Conservation (phyloP, 345 rosid species). For the Carallia brachiata region DNA sequence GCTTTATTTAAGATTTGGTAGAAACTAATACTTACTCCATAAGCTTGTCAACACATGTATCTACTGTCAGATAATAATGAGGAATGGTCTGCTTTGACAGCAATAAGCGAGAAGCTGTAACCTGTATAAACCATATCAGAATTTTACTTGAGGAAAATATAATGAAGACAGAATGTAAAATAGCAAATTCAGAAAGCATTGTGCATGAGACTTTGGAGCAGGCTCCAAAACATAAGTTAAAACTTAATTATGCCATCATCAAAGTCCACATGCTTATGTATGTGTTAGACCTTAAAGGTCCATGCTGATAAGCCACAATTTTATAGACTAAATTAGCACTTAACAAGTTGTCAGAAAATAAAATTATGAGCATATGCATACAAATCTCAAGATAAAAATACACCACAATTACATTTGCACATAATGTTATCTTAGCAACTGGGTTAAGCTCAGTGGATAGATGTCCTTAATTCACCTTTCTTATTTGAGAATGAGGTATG, state of each 20-base stretch:
- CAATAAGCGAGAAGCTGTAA: conserved; percentile 88
- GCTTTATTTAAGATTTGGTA: not conserved
- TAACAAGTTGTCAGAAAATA: too few relatives aligned
- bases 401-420: too few relatives aligned
- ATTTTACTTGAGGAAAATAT: conserved; percentile 12
- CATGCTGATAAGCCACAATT: too few relatives aligned
- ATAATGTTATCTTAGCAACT: not conserved
- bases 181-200: not conserved
- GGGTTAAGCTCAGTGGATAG: not conserved
- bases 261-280: too few relatives aligned
- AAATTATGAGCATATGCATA: too few relatives aligned
- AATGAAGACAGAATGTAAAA: not conserved
- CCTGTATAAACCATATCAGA: conserved; percentile 42
- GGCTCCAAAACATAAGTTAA: not conserved
- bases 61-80: conserved; percentile 91
- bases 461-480: conserved; percentile 55
- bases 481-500: conserved; percentile 87
- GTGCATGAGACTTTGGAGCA: not conserved
- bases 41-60: conserved; percentile 89
- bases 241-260: too few relatives aligned
- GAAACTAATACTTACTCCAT: conserved; percentile 56
- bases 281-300: too few relatives aligned
- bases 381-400: too few relatives aligned
- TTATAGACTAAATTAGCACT: too few relatives aligned
- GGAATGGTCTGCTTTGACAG: conserved; percentile 96